Base-by-base conservation (phyloP, 192 early-diverging fungal genomes). In the Gamsiella multidivaricata region DNA sequence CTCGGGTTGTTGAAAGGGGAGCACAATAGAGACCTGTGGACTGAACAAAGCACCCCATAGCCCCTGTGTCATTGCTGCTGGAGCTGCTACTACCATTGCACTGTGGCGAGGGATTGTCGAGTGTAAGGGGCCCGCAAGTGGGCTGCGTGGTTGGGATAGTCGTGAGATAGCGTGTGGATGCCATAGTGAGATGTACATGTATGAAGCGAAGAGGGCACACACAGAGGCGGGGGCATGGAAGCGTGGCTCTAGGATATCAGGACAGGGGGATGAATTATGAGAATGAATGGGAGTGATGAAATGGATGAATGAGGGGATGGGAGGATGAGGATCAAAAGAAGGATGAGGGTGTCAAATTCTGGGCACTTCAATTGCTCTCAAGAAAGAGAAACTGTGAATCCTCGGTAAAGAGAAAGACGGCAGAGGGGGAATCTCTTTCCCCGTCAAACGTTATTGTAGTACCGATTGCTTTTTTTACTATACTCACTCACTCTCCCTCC, bases 111-210 rank as follows among this genome's bases (percentile, higher is more conserved):
- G 63, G 71, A 39, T 36, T 54, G 0, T 14, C 7, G 3, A 75
- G 32, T 3, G 71, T 29, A 33, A 75, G 47, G 17, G 46, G 10
- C 11, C 56, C 57, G 28, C 71, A 75, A 33, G 55, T 17, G 49
- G 71, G 71, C 47, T 66, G 63, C 17, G 71, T 75, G n/a, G 51
- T 34, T 23, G 71, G 71, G n/a, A 75, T 66, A 7, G 9, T 29
- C 0, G 71, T 75, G 31, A 65, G 39, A 8, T 32, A 61, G 15
- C 61, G 45, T 20, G 61, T 25, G 20, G 55, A 20, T 5, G 47
- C 20, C 33, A 65, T 42, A 20, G 46, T 39, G 37, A 9, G 37
- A 9, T 37, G 10, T 0, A 20, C 22, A 29, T 61, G 23, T 29
- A 1, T 6, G 2, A 28, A n/a, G 28, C 47, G 59, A 18, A 12